phyloP scores from a whole-genome alignment of 1,284 basidiomycete species.

The Boletellus deceptivus region DNA sequence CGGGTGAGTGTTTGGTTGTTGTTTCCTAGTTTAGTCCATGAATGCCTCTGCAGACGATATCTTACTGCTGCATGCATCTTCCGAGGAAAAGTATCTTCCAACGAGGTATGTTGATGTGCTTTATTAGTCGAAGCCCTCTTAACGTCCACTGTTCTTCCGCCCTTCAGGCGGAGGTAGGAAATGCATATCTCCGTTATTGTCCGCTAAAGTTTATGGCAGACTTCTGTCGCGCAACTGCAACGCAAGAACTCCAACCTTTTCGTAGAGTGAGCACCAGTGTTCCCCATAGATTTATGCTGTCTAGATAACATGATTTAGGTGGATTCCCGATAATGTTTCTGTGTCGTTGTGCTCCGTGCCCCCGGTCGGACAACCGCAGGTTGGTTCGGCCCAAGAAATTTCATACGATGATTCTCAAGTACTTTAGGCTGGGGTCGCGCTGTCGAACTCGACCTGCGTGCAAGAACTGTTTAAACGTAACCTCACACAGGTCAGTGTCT shows the following conservation, averaged over 20 bases:
- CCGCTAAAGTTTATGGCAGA: slow-evolving; percentile 28
- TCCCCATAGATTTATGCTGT: background rate
- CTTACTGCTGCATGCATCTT: slow-evolving; percentile 87
- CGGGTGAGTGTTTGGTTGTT: slow-evolving; percentile 47
- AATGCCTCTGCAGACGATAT: slow-evolving; percentile 56
- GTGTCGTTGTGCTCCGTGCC: slow-evolving; percentile 81
- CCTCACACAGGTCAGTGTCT: slow-evolving; percentile 49
- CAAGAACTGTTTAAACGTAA: slow-evolving; percentile 90
- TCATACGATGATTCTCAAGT: slow-evolving; percentile 1
- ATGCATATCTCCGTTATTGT: background rate
- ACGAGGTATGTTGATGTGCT: slow-evolving; percentile 59
- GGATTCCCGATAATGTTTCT: slow-evolving; percentile 85
- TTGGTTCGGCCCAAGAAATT: slow-evolving; percentile 28
- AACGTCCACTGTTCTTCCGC: background rate
- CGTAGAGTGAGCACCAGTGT: slow-evolving; percentile 57
- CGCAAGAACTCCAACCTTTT: slow-evolving; percentile 72
- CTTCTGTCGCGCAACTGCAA: slow-evolving; percentile 57
- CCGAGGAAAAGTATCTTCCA: slow-evolving; percentile 77
- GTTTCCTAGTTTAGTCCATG: background rate
- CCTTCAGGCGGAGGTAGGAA: slow-evolving; percentile 37
- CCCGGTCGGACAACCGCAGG: slow-evolving; percentile 75
- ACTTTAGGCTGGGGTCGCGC: slow-evolving; percentile 66
- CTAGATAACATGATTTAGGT: slow-evolving; percentile 41
- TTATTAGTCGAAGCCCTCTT: background rate
- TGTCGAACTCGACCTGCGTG: slow-evolving; percentile 85